These are phyloP conservation scores for Colletotrichum scovillei DNA, from an alignment of 2,329 filamentous ascomycete species.

Conservation along the genomic window DNA sequence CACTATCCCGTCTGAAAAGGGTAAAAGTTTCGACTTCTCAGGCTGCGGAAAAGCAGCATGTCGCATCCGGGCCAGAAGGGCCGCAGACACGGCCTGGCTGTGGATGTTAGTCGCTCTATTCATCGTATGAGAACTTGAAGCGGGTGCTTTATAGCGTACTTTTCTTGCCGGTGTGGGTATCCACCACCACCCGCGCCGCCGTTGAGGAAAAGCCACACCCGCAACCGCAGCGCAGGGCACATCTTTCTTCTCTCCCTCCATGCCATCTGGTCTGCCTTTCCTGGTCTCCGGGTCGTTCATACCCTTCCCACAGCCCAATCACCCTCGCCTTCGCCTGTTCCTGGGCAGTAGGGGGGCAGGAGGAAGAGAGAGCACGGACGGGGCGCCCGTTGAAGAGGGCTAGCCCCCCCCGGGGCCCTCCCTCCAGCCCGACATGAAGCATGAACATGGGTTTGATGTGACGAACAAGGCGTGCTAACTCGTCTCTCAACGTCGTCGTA, in stretches of 20 bases:
- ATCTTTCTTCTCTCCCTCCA: neutral
- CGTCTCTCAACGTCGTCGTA: neutral
- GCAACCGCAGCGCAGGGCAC: neutral
- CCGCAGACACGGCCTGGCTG: slow-evolving; percentile 34
- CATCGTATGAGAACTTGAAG: neutral
- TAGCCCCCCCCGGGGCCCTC: neutral
- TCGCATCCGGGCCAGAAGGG: slow-evolving; percentile 32
- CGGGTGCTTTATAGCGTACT: neutral
- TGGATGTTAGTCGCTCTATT: slow-evolving; percentile 10
- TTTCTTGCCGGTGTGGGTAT: neutral
- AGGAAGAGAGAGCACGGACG: slow-evolving; percentile 7
- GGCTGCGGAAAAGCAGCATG: slow-evolving; percentile 9
- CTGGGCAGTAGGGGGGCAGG: neutral
- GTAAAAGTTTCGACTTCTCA: neutral
- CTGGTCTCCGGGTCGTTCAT: slow-evolving; percentile 15
- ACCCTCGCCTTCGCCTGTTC: neutral
- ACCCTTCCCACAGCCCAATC: neutral
- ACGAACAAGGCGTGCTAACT: neutral
- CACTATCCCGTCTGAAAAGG: slow-evolving; percentile 1
- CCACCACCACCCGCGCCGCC: neutral
- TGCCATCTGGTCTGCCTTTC: neutral
- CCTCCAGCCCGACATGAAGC: neutral
- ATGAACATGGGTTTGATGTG: neutral
- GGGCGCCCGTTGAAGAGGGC: slow-evolving; percentile 26
- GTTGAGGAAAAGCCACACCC: slow-evolving; percentile 13